phyloP scores from a whole-genome alignment of 257 asterid species.

The Solanum sejunctum region DNA sequence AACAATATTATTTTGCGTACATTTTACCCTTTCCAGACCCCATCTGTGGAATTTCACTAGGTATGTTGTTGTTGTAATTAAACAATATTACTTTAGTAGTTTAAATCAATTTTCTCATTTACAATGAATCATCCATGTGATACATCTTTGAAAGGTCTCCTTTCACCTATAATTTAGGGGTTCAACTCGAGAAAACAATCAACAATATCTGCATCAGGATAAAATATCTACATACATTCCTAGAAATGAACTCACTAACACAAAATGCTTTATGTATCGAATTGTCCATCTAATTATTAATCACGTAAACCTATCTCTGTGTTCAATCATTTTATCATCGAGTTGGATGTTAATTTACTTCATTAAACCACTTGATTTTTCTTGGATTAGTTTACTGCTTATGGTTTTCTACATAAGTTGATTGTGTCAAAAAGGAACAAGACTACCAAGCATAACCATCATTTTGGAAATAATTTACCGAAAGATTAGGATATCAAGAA shows the following conservation, averaged over 20 bases:
- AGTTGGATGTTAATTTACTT: not conserved
- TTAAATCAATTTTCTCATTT: not conserved
- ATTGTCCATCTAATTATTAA: too few relatives aligned
- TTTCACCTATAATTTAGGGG: too few relatives aligned
- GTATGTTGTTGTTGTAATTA: not conserved
- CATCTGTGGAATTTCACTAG: too few relatives aligned
- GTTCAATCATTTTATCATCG: not conserved
- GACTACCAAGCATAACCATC: not conserved
- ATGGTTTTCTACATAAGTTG: not conserved
- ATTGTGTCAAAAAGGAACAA: not conserved
- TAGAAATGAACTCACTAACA: too few relatives aligned
- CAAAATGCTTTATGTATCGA: too few relatives aligned
- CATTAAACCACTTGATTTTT: not conserved
- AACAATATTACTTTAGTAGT: not conserved
- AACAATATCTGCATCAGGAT: not conserved
- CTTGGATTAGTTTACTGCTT: not conserved
- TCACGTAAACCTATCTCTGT: not conserved
- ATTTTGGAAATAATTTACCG: not conserved
- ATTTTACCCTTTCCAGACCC: too few relatives aligned
- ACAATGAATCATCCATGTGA: not conserved
- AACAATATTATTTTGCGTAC: not conserved
- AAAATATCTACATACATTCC: too few relatives aligned
- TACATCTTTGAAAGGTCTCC: not conserved
- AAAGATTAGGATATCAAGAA: not conserved
- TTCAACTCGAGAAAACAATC: fast-evolving